These are phyloP conservation scores for Fusarium succisae DNA, from an alignment of 2,329 filamentous ascomycete genomes.

Conservation along the genomic window DNA sequence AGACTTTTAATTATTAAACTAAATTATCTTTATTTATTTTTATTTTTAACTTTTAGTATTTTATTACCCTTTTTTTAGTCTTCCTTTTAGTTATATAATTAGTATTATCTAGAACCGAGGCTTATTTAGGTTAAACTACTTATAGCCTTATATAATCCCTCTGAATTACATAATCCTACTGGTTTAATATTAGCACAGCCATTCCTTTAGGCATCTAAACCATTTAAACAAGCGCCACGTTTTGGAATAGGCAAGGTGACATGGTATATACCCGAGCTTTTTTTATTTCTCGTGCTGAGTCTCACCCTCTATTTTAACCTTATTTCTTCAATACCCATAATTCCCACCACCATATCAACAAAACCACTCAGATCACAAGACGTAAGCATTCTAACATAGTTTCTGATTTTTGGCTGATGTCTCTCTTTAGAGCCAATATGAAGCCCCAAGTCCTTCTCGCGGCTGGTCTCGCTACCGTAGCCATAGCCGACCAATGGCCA, in stretches of 20 bases:
- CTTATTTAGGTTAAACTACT: no score
- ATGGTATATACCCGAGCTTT: background rate
- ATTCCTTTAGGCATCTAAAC: background rate
- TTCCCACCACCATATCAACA: background rate
- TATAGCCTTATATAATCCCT: no score
- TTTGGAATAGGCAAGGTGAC: background rate
- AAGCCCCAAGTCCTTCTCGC: background rate
- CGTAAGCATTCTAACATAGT: background rate
- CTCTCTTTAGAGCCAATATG: background rate
- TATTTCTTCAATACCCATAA: background rate
- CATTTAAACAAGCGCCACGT: background rate
- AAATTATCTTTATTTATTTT: no score
- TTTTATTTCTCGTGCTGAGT: background rate
- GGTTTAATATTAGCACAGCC: background rate
- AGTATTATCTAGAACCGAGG: no score
- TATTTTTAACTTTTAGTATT: no score
- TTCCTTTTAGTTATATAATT: no score
- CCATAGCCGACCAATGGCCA: conserved; percentile 9
- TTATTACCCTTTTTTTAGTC: no score
- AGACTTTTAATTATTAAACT: no score
- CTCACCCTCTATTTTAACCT: background rate
- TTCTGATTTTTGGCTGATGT: background rate
- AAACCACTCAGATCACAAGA: no score
- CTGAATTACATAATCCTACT: no score
- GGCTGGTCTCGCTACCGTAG: background rate